Evolutionary conservation across 441 rosid genomes (phyloP).

Genomic region (Theobroma grandiflorum): DNA sequence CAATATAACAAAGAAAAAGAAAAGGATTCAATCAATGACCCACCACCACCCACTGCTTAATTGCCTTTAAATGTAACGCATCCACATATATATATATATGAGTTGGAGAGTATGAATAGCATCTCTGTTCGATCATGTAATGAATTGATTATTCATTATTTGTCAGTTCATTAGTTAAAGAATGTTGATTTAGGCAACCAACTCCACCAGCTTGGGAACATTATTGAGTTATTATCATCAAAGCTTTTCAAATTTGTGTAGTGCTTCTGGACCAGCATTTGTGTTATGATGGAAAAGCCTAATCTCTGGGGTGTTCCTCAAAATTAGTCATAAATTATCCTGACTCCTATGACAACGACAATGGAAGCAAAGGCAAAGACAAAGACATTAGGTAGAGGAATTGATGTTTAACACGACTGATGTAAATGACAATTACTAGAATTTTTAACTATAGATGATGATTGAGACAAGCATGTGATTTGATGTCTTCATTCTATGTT

Average conservation of each 20-base stretch:
- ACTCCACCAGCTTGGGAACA: slow-evolving; percentile 54
- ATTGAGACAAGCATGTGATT: neutral
- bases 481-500: neutral
- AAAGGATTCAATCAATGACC: slow-evolving; percentile 32
- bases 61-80: slow-evolving; percentile 9
- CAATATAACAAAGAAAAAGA: slow-evolving; percentile 19
- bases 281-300: slow-evolving; percentile 6
- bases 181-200: slow-evolving; percentile 38
- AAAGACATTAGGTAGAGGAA: neutral
- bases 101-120: slow-evolving; percentile 34
- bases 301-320: neutral
- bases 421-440: neutral
- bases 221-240: slow-evolving; percentile 16
- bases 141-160: neutral
- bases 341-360: neutral
- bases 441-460: neutral
- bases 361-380: neutral
- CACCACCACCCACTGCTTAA: slow-evolving; percentile 36
- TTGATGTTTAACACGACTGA: neutral
- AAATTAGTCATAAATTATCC: neutral
- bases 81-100: slow-evolving; percentile 22
- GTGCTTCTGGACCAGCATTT: neutral
- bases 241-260: neutral
- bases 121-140: slow-evolving; percentile 18
- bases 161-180: slow-evolving; percentile 31